Evolutionary conservation across 441 rosid genomes (phyloP), one percentile per base, ranked within the genome.

Genomic region (Biscutella laevigata): DNA sequence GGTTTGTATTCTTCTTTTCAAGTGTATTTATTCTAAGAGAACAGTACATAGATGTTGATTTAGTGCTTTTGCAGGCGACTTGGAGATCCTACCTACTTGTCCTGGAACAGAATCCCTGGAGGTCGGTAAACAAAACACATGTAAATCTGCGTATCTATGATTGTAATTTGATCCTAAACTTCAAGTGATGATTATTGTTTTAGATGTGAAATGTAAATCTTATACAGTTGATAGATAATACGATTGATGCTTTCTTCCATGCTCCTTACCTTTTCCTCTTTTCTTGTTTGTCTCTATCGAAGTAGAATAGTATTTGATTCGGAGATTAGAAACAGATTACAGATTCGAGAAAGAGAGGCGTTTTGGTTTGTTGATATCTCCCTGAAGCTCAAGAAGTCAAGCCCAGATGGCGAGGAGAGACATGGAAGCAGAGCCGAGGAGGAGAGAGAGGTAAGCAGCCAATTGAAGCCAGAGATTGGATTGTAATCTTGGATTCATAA

Each of bases 81-180:
- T 50, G 97, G 95, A 62, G 97, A 90, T 72, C 95, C 97, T 43
- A 66, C 95, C 3, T 90, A 86, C 68, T 69, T 90, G 69, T 86
- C 95, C 5, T 90, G 97, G 97, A 86, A 86, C 77, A 81, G 87
- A 62, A 70, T 52, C 47, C 85, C 91, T 0, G 89, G 86, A 15
- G 86, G 88, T 11, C 80, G 71, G 48, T 88, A 65, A 71, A 36
- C 37, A 51, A 34, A 56, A 40, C 25, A 8, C 42, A 34, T 51
- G 55, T 65, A 57, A 51, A 65, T 57, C 46, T 51, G 14, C 24
- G 7, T 57, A 48, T 34, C 53, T 7, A 3, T n/a, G n/a, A n/a
- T n/a, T n/a, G n/a, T n/a, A n/a, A n/a, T n/a, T n/a, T n/a, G n/a
- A n/a, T n/a, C n/a, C n/a, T n/a, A n/a, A n/a, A n/a, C n/a, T n/a